Evolutionary conservation across 305 asterid species (phyloP), one percentile per base, ranked within the genome.

Genomic region (Fraxinus velutina): DNA sequence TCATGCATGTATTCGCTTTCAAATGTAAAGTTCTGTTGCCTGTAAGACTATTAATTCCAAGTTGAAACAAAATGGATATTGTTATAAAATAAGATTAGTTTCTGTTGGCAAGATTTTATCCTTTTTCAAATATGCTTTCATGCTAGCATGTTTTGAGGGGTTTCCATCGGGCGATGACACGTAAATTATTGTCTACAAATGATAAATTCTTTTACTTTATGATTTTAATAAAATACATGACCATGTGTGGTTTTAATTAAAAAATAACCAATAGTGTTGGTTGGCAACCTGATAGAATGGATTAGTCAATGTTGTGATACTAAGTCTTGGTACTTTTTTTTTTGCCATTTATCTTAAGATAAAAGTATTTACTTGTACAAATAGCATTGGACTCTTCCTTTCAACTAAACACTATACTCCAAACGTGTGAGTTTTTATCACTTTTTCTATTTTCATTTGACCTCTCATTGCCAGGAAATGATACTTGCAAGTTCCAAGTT

Each of bases 401-500:
- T 22, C 44, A 70, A 30, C 72, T 78, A 73, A 50, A 44, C 66
- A n/a, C 62, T 75, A 36, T 80, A 78, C 77, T 52, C 77, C 73
- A 42, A 3, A 75, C 47, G 52, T 27, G 36, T 34, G 70, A 24
- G 60, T 74, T 57, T 34, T 76, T 39, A 74, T 52, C 39, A 13
- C 6, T 68, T 32, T 29, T 27, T 12, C 6, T 68, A 7, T 68
- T 29, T 13, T 27, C 79, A 75, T 82, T 78, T 86, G 71, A 68
- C 75, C 57, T 37, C 79, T 81, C 66, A 77, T 76, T 84, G 66
- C 79, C 95, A 96, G 99, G 99, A 96, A 78, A 89, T 94, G 93
- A 92, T 96, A 81, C 97, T 92, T 86, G 94, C 97, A 36, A 92
- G 97, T 87, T 89, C 97, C 78, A 86, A 86, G 80, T 68, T 77